These are phyloP conservation scores for Scheffersomyces ergatensis DNA, from an alignment of 805 yeast genomes.

Conservation along the genomic window DNA sequence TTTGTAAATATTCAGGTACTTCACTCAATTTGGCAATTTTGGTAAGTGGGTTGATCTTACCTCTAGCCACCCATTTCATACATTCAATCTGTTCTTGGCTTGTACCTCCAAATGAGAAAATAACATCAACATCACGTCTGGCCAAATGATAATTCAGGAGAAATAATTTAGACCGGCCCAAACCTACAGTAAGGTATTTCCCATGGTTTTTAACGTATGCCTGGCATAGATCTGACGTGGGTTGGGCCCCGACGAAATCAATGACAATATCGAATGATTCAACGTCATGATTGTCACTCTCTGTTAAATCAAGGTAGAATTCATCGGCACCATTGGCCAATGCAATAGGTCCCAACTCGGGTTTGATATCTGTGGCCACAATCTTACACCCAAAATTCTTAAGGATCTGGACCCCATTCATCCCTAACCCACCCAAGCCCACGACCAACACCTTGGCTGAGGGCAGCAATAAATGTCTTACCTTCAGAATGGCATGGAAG, in stretches of 20 bases:
- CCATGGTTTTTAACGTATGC: slow-evolving; percentile 34
- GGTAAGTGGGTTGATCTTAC: slow-evolving; percentile 37
- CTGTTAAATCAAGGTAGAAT: slow-evolving; percentile 29
- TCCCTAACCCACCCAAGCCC: slow-evolving; percentile 44
- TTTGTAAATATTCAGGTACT: slow-evolving; percentile 32
- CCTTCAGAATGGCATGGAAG: slow-evolving; percentile 39
- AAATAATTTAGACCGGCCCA: slow-evolving; percentile 31
- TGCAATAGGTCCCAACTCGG: slow-evolving; percentile 24
- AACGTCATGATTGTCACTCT: slow-evolving; percentile 17
- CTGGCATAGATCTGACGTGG: slow-evolving; percentile 24
- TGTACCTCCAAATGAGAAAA: slow-evolving; percentile 45
- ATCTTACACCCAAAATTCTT: slow-evolving; percentile 28
- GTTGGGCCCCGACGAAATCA: slow-evolving; percentile 38
- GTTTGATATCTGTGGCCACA: slow-evolving; percentile 32
- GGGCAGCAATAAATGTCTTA: slow-evolving; percentile 23
- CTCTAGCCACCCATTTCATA: slow-evolving; percentile 39
- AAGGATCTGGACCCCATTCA: slow-evolving; percentile 42
- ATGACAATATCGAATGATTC: slow-evolving; percentile 38
- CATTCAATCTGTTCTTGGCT: slow-evolving; percentile 42
- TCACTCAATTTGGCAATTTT: slow-evolving; percentile 27
- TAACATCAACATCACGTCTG: slow-evolving; percentile 37
- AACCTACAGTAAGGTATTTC: slow-evolving; percentile 41
- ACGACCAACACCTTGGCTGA: slow-evolving; percentile 33
- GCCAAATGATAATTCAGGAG: slow-evolving; percentile 36
- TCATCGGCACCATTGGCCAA: slow-evolving; percentile 39